Base-by-base conservation (phyloP, 441 rosid genomes). In the Populus hybrid region DNA sequence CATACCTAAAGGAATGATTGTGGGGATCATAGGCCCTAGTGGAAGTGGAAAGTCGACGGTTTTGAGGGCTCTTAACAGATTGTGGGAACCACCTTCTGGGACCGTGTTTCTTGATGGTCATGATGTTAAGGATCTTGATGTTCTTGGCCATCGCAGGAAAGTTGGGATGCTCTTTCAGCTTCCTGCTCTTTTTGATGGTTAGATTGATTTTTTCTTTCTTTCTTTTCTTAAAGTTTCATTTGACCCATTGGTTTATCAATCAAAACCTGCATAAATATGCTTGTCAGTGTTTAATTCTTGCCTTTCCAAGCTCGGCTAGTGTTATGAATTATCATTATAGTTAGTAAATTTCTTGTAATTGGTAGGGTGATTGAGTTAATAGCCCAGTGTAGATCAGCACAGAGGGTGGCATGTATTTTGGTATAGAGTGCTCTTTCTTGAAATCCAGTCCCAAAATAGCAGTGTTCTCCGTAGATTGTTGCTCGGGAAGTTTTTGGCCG, bases 81-180 rank as follows among this genome's bases (percentile, higher is more conserved):
- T 94, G 21, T 94, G 98, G 98, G 98, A 94, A 82, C 97, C 97
- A 4, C 91, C 92, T 36, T 70, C 84, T 4, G 84, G 82, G 1
- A 86, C 94, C 12, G 91, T 94, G 24, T 90, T 90, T 79, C 83
- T 92, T 30, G 94, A 94, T 61, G 97, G 94, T 8, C 78, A 70
- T 18, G 99, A 93, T 71, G 90, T 95, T 5, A 65, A 78, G 9
- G 85, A 73, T 12, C 84, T 91, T 32, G 97, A 92, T 59, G 98
- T 93, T 61, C 86, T 95, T n/a, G 38, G 79, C 67, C 97, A 90
- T 24, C 94, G 99, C 76, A 91, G 95, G 69, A 87, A 88, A 79
- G 97, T 95, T n/a, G 99, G 99, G 35, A 91, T 95, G 99, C 94
- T 95, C 67, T 95, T 95, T 81, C 99, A 94, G 93, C 88, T 89